A percentile compares a stretch with the other conserved stretches of the same genome.
phyloP scores from a whole-genome alignment of 768 basidiomycete genomes.

The Tulasnella sp. region DNA sequence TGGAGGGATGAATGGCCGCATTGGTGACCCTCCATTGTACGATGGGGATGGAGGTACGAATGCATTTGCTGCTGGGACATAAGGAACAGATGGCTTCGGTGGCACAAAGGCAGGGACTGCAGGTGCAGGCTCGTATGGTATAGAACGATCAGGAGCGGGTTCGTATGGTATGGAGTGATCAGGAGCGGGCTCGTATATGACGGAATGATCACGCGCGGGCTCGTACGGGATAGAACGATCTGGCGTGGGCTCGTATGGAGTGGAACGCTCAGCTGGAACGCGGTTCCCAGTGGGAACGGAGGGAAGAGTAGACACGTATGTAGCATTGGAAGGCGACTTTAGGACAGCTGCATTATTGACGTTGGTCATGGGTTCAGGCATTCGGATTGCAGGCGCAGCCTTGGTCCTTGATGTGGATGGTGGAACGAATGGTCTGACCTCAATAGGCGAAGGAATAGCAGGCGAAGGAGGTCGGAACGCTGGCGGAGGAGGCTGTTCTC shows the following conservation, averaged over 20 bases:
- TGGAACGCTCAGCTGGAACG: not conserved
- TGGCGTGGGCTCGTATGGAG: not conserved
- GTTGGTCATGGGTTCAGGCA: not conserved
- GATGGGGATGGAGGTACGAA: not conserved
- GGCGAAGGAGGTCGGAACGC: slow-evolving; percentile 7
- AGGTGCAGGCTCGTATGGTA: not conserved
- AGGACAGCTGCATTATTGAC: not conserved
- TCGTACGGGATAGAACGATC: not conserved
- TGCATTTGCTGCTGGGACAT: not conserved
- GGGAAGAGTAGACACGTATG: not conserved
- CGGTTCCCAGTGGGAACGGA: not conserved
- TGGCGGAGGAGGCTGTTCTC: not conserved
- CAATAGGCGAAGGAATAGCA: not conserved
- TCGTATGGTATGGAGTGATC: not conserved
- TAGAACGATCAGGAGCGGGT: not conserved
- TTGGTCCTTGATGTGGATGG: not conserved
- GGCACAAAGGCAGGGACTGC: not conserved
- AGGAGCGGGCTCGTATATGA: not conserved
- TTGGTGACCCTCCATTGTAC: not conserved
- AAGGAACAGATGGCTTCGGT: not conserved
- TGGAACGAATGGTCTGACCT: not conserved
- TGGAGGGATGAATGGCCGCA: not conserved
- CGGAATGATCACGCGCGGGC: not conserved
- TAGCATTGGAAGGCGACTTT: slow-evolving; percentile 6
- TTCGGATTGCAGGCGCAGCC: not conserved